phyloP scores from a whole-genome alignment of 345 rosid species.

The Brassica carinata region DNA sequence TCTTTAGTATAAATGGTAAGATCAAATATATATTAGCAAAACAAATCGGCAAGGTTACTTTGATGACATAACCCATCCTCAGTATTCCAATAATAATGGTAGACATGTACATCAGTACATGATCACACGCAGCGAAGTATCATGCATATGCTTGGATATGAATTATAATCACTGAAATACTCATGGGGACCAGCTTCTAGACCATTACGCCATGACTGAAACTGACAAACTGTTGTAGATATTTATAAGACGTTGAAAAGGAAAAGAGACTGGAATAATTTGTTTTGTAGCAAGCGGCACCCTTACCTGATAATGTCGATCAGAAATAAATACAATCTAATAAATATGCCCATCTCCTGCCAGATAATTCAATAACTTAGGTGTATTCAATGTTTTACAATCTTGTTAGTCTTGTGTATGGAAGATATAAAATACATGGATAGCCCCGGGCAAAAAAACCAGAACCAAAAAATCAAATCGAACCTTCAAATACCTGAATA shows the following conservation, averaged over 20 bases:
- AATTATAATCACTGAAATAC: slow-evolving; percentile 10
- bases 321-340: not conserved
- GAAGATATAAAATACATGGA: no score
- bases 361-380: not conserved
- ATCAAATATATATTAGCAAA: not conserved
- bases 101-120: not conserved
- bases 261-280: not conserved
- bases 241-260: not conserved
- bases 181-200: slow-evolving; percentile 31
- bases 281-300: not conserved
- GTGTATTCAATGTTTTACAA: no score
- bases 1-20: not conserved
- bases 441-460: no score
- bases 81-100: not conserved
- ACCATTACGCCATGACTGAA: slow-evolving; percentile 7
- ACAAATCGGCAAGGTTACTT: not conserved
- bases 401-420: no score
- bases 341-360: not conserved
- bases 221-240: not conserved
- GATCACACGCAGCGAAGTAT: slow-evolving; percentile 20
- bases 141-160: slow-evolving; percentile 16
- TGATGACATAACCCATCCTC: not conserved
- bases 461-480: no score
- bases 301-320: not conserved
- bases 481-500: no score